Evolutionary conservation across 768 basidiomycete genomes (phyloP).

Genomic region (Termitomyces sp.): DNA sequence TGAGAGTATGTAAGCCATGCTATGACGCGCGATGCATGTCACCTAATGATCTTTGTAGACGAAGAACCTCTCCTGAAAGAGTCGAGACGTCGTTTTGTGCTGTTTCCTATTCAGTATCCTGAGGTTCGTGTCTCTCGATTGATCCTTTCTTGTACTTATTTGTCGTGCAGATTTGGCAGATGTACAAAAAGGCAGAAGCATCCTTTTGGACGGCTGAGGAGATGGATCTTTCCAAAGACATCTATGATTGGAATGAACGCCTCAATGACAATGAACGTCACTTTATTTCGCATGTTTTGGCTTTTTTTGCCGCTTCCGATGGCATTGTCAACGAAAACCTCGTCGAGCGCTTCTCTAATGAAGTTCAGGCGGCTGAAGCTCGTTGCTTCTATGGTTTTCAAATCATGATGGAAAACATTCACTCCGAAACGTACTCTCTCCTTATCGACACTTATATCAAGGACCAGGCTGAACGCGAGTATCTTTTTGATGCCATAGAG

Average conservation of each 20-base stretch:
- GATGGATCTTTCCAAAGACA: conserved; percentile 84
- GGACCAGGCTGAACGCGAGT: conserved; percentile 67
- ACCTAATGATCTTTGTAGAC: conserved; percentile 23
- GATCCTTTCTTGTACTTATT: background rate
- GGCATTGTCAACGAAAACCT: conserved; percentile 97
- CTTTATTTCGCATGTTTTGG: conserved; percentile 90
- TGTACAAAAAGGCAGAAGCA: conserved; percentile 94
- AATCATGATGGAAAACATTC: conserved; percentile 98
- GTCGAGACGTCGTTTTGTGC: conserved; percentile 75
- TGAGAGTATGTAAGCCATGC: conserved; percentile 36
- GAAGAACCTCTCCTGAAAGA: conserved; percentile 81
- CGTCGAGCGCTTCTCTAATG: conserved; percentile 88
- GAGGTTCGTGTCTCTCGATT: conserved; percentile 45
- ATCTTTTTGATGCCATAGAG: conserved; percentile 89
- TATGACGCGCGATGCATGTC: background rate
- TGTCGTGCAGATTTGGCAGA: conserved; percentile 77
- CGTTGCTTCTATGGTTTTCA: conserved; percentile 98
- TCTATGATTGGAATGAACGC: conserved; percentile 78
- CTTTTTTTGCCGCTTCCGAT: conserved; percentile 95
- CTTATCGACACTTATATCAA: conserved; percentile 95
- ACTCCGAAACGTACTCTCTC: conserved; percentile 94
- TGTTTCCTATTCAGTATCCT: conserved; percentile 91
- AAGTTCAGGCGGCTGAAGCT: conserved; percentile 90
- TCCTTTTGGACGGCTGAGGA: conserved; percentile 95
- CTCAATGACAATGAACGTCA: conserved; percentile 82